These are phyloP conservation scores for Taphrina betulina DNA, from an alignment of 1,139 yeast species.

Conservation along the genomic window DNA sequence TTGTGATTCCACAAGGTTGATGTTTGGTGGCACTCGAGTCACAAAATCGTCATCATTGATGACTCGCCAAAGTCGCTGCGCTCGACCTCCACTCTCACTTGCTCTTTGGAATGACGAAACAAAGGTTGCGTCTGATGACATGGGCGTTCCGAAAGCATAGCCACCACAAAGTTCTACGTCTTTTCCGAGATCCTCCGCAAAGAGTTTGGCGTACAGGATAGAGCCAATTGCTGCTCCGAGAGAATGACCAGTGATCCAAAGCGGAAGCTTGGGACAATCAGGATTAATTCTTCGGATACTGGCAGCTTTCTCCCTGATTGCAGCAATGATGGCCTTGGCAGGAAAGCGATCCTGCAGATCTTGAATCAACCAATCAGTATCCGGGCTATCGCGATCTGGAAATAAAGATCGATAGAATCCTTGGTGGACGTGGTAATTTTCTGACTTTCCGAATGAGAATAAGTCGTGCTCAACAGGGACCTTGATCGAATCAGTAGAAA, in stretches of 20 bases:
- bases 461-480: no score
- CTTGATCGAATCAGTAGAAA: no score
- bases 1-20: slow-evolving; percentile 2
- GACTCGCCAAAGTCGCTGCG: slow-evolving; percentile 28
- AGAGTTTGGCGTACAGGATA: slow-evolving; percentile 8
- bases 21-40: slow-evolving; percentile 21
- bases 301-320: slow-evolving; percentile 14
- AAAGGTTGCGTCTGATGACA: slow-evolving; percentile 14
- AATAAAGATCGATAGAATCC: slow-evolving; percentile 28
- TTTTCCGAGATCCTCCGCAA: not conserved
- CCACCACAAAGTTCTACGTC: slow-evolving; percentile 5
- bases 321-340: slow-evolving; percentile 7
- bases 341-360: slow-evolving; percentile 7
- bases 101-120: slow-evolving; percentile 3
- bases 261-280: not conserved
- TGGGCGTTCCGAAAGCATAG: slow-evolving; percentile 27
- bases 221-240: slow-evolving; percentile 32
- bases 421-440: slow-evolving; percentile 9
- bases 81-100: not conserved
- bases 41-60: slow-evolving; percentile 26
- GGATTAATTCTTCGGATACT: not conserved
- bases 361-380: not conserved
- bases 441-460: not conserved
- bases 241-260: slow-evolving; percentile 31
- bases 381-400: not conserved